phyloP scores from a whole-genome alignment of 2,329 filamentous ascomycete genomes.

The Sclerotinia glacialis region DNA sequence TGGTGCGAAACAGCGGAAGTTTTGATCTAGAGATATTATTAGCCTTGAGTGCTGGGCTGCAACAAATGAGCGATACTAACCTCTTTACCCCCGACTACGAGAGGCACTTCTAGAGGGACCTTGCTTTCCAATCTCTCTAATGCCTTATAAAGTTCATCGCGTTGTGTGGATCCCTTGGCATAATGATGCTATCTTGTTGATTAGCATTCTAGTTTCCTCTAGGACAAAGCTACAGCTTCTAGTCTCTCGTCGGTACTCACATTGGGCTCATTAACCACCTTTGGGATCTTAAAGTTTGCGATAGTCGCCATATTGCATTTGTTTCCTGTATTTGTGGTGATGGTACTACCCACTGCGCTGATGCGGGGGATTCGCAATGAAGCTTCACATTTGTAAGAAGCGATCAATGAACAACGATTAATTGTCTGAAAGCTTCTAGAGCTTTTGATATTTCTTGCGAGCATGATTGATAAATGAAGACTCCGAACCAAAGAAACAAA shows the following conservation, averaged over 20 bases:
- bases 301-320: slow-evolving; percentile 43
- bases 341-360: neutral
- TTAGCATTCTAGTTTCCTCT: slow-evolving; percentile 19
- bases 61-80: slow-evolving; percentile 46
- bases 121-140: slow-evolving; percentile 66
- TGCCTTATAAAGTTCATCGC: slow-evolving; percentile 71
- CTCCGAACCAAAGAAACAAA: slow-evolving; percentile 6
- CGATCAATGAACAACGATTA: slow-evolving; percentile 26
- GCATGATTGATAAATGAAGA: slow-evolving; percentile 12
- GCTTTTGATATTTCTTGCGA: slow-evolving; percentile 28
- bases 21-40: slow-evolving; percentile 53
- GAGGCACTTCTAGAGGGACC: slow-evolving; percentile 72
- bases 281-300: slow-evolving; percentile 83
- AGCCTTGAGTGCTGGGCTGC: neutral
- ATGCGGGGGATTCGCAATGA: slow-evolving; percentile 32
- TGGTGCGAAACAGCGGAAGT: slow-evolving; percentile 66
- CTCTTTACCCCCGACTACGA: slow-evolving; percentile 80
- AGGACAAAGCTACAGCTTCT: neutral
- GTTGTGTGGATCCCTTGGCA: slow-evolving; percentile 74
- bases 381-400: slow-evolving; percentile 25
- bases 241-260: slow-evolving; percentile 52
- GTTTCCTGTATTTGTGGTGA: slow-evolving; percentile 3
- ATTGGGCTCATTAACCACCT: slow-evolving; percentile 91
- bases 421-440: slow-evolving; percentile 30
- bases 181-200: slow-evolving; percentile 72